These are phyloP conservation scores for Lodderomyces beijingensis DNA, from an alignment of 1,139 yeast species.

Conservation along the genomic window DNA sequence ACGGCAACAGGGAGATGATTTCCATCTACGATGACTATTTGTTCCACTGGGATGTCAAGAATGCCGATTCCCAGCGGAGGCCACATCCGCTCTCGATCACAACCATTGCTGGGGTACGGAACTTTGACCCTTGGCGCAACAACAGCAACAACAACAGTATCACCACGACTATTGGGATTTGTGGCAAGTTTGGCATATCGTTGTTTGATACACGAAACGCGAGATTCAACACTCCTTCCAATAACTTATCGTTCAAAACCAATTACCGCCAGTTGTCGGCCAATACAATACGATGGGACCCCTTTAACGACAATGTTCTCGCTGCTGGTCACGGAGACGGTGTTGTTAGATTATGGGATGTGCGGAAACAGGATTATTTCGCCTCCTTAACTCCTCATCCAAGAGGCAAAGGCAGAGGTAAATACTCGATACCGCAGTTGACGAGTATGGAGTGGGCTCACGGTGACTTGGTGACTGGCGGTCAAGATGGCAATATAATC, in stretches of 20 bases:
- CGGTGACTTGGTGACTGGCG: slow-evolving; percentile 59
- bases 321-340: slow-evolving; percentile 66
- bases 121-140: slow-evolving; percentile 44
- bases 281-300: slow-evolving; percentile 59
- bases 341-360: slow-evolving; percentile 69
- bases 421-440: slow-evolving; percentile 18
- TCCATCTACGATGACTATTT: slow-evolving; percentile 60
- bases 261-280: slow-evolving; percentile 20
- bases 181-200: slow-evolving; percentile 70
- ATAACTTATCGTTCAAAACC: slow-evolving; percentile 4
- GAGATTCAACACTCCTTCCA: slow-evolving; percentile 31
- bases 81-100: slow-evolving; percentile 51
- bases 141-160: too few relatives aligned
- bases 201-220: slow-evolving; percentile 59
- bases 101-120: slow-evolving; percentile 45
- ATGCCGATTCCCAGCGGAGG: slow-evolving; percentile 38
- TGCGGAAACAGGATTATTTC: slow-evolving; percentile 49
- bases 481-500: slow-evolving; percentile 66
- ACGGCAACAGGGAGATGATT: slow-evolving; percentile 27
- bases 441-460: slow-evolving; percentile 62
- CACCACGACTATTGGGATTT: slow-evolving; percentile 53
- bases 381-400: slow-evolving; percentile 55
- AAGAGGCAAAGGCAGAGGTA: slow-evolving; percentile 20
- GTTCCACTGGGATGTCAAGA: slow-evolving; percentile 70
- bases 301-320: slow-evolving; percentile 52